These are phyloP conservation scores for Hypoxylon fuscum DNA, from an alignment of 495 filamentous ascomycete genomes.

Conservation along the genomic window DNA sequence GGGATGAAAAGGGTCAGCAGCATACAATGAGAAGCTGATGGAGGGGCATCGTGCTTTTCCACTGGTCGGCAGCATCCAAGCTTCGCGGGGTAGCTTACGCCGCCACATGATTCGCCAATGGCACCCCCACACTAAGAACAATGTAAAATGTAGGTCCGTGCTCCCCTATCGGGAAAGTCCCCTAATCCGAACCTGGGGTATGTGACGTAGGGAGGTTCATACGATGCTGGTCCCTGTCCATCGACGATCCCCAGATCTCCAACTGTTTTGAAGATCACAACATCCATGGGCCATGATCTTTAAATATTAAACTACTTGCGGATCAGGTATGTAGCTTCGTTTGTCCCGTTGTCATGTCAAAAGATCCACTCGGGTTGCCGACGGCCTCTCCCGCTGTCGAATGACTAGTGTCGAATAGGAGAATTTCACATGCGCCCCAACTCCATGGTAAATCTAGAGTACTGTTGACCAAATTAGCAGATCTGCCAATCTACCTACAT, in stretches of 20 bases:
- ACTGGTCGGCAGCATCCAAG: constrained; percentile 11
- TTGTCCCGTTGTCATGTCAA: background rate
- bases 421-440: background rate
- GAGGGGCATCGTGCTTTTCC: constrained; percentile 16
- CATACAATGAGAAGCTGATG: constrained; percentile 19
- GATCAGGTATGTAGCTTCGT: no score
- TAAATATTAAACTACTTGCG: no score
- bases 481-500: background rate
- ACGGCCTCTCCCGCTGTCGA: background rate
- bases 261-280: background rate
- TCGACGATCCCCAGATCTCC: background rate
- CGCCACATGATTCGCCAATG: constrained; percentile 23
- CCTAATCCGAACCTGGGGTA: constrained; percentile 12
- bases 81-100: constrained; percentile 26
- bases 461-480: no score
- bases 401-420: constrained; percentile 3
- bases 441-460: background rate
- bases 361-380: constrained; percentile 3
- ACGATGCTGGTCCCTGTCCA: constrained; percentile 4
- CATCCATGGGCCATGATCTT: background rate
- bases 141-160: constrained; percentile 4
- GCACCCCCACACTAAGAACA: constrained; percentile 1
- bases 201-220: constrained; percentile 19
- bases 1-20: constrained; percentile 10
- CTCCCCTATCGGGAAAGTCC: no score